Percentiles rank a stretch among this genome's conserved stretches.
These are phyloP conservation scores for Kwoniella bestiolae DNA, from an alignment of 768 basidiomycete genomes.

Conservation along the genomic window DNA sequence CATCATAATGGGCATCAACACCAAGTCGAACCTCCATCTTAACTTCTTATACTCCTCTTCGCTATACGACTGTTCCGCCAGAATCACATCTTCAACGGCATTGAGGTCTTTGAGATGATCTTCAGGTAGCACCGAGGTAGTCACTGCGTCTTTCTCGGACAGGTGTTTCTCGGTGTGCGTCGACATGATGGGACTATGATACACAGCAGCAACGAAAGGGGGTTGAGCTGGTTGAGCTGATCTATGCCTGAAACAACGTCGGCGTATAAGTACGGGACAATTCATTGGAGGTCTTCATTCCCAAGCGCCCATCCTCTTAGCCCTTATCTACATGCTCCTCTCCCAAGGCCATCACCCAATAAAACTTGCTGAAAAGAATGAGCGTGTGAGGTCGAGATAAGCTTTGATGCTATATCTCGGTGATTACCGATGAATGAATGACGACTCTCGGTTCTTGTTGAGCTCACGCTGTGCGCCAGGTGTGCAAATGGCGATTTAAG, in stretches of 20 bases:
- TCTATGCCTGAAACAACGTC: too few species aligned
- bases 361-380: neutral
- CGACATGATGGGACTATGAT: neutral
- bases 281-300: too few species aligned
- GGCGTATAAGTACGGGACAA: too few species aligned
- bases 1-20: conserved; percentile 24
- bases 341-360: too few species aligned
- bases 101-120: neutral
- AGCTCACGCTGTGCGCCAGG: too few species aligned
- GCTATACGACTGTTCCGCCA: conserved; percentile 12
- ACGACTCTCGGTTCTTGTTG: too few species aligned
- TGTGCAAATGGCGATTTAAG: too few species aligned
- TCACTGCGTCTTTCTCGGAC: neutral
- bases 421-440: neutral
- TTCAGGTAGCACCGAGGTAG: neutral
- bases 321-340: too few species aligned
- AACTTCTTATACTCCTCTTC: conserved; percentile 22
- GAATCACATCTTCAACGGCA: conserved; percentile 10
- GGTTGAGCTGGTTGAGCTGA: too few species aligned
- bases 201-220: too few species aligned
- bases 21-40: conserved; percentile 23
- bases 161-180: neutral
- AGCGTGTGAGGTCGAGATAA: neutral
- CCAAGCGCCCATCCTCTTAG: too few species aligned
- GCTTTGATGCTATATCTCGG: neutral